Evolutionary conservation across 805 yeast species (phyloP).

Genomic region (Hanseniaspora singularis): DNA sequence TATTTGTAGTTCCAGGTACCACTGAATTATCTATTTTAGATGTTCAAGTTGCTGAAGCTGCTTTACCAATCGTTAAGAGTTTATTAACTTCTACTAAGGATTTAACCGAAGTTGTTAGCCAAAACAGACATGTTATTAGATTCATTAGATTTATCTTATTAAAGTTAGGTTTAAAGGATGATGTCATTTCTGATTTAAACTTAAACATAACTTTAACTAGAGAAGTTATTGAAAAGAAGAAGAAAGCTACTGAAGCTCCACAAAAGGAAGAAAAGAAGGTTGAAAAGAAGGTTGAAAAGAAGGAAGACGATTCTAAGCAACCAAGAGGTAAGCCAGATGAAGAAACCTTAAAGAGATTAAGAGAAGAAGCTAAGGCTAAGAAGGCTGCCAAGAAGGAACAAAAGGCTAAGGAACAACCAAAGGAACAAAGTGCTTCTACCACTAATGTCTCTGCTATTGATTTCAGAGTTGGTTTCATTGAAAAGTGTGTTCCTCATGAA

Average conservation of each 20-base stretch:
- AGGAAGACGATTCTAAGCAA: conserved; percentile 30
- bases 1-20: conserved; percentile 41
- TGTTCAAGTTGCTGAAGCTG: conserved; percentile 52
- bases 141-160: conserved; percentile 86
- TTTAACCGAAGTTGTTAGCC: conserved; percentile 40
- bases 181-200: conserved; percentile 45
- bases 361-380: conserved; percentile 48
- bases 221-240: conserved; percentile 50
- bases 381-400: conserved; percentile 48
- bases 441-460: conserved; percentile 79
- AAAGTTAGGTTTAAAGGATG: conserved; percentile 43
- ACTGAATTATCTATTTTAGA: conserved; percentile 56
- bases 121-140: conserved; percentile 74
- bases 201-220: conserved; percentile 56
- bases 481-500: conserved; percentile 94
- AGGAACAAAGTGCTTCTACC: conserved; percentile 38
- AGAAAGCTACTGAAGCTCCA: conserved; percentile 35
- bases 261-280: conserved; percentile 19
- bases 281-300: conserved; percentile 20
- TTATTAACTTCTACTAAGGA: conserved; percentile 39
- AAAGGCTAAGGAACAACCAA: conserved; percentile 38
- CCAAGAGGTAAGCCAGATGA: conserved; percentile 39
- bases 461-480: conserved; percentile 90
- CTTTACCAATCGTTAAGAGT: conserved; percentile 46
- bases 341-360: conserved; percentile 35